Evolutionary conservation across 495 filamentous ascomycete species (phyloP), one percentile per base, ranked within the genome.

Genomic region (Aspergillus mulundensis): DNA sequence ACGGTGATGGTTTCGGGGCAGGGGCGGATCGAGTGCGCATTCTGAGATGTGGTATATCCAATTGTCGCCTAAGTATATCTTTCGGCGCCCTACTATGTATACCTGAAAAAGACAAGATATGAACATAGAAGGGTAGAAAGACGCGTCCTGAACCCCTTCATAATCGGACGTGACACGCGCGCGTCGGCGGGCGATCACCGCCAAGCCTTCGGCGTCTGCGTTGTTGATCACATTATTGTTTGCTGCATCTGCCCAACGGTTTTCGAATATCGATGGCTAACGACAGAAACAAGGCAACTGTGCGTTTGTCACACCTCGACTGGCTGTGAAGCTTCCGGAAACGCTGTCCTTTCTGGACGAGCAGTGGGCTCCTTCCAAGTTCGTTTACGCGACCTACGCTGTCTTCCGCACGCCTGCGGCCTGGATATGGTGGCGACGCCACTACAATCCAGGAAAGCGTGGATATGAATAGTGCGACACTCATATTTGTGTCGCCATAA

Each of bases 11-110:
- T 34, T 62, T 60, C 19, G 60, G 43, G 0, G 63, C 54, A 50
- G 60, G 51, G n/a, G 59, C 23, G 5, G 72, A 63, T 28, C 70
- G 49, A 44, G 74, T 70, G 47, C 72, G 70, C 59, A 68, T 72
- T 38, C n/a, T 60, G 59, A 14, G 30, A 10, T 19, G 23, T 5
- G 14, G 5, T 34, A 51, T 21, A 44, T 44, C 6, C 10, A 44
- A 21, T 11, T 18, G 39, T 16, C 39, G 6, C 39, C 18, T 42
- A 6, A 42, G 11, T 19, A 42, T 15, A 11, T 10, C 15, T 16
- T 16, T 40, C n/a, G 38, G 38, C n/a, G 38, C 3, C n/a, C n/a
- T 40, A 16, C 18, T 4, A 40, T 40, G 14, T 5, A 18, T 3
- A 40, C n/a, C 12, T 10, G 11, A 36, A 10, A 36, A 6, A 36